Evolutionary conservation across 352 stramenopile genomes (phyloP), one percentile per base, ranked within the genome.

Genomic region (Pythium monospermum): DNA sequence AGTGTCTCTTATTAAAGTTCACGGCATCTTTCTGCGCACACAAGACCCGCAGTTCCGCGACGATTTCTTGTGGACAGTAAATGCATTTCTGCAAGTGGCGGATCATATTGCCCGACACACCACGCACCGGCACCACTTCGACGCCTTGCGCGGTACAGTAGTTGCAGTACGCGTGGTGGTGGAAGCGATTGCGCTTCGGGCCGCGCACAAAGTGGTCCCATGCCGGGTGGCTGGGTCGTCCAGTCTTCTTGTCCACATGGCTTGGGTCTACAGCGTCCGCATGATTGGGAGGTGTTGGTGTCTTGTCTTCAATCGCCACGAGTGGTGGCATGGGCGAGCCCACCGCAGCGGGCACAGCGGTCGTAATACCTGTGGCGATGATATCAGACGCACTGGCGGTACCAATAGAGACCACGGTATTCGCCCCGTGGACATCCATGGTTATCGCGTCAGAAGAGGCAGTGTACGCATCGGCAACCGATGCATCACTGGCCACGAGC

Each of bases 91-190:
- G 75, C 53, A 91, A 53, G 50, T 93, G 82, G 15, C 77, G 71
- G 44, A 93, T 91, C 82, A 91, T 93, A 40, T 93, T 88, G 19
- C 73, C 76, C 27, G 77, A 90, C 26, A 91, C 82, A 30, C 82
- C 79, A 19, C 79, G 71, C 5, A 91, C 57, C 4, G 69, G 61
- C 36, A 67, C 41, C 7, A 77, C 58, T 28, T 79, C 60, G 5
- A 57, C 66, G 30, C 76, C 76, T 35, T 88, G 71, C 12, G 76
- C 75, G 7, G 68, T 54, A 52, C 79, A 93, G 35, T 86, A 83
- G 39, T 65, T 64, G 53, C 79, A 93, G 62, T 77, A 90, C 12
- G 82, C 82, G 38, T 89, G 77, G 56, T 91, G 70, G 55, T 91
- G 82, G 61, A 91, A 93, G 32, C 76, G 71, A 53, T 93, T 93